Conservation (phyloP, 202 grass and related monocot genomes). For the Setaria viridis region DNA sequence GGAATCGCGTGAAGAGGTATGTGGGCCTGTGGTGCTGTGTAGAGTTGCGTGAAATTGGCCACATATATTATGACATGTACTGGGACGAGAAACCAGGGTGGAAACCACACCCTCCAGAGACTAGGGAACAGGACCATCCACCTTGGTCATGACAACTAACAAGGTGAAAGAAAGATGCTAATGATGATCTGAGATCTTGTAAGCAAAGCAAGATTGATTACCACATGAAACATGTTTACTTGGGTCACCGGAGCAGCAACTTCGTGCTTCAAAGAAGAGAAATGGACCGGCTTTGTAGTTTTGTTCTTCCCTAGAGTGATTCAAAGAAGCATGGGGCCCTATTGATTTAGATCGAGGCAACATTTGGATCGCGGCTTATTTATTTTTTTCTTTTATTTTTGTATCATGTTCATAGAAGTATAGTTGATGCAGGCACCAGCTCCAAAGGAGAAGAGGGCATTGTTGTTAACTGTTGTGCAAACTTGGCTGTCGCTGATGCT, state of each 20-base stretch:
- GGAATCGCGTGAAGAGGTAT: conserved; percentile 86
- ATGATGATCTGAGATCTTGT: conserved; percentile 34
- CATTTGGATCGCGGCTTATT: neutral
- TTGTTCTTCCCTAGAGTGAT: conserved; percentile 25
- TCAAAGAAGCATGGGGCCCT: neutral
- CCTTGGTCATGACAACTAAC: conserved; percentile 62
- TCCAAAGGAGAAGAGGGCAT: conserved; percentile 7
- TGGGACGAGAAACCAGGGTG: conserved; percentile 94
- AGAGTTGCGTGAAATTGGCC: conserved; percentile 70
- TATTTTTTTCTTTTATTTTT: neutral
- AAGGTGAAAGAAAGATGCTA: conserved; percentile 20
- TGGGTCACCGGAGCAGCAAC: neutral
- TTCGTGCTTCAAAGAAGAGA: conserved; percentile 12
- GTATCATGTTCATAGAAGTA: conserved; percentile 37
- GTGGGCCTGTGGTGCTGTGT: conserved; percentile 92
- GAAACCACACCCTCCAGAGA: conserved; percentile 77
- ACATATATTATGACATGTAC: conserved; percentile 99
- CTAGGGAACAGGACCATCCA: conserved; percentile 76
- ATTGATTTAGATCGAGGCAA: conserved; percentile 22
- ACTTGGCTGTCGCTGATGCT: neutral
- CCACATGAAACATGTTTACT: conserved; percentile 29
- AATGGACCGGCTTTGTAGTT: conserved; percentile 15
- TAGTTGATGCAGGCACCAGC: conserved; percentile 26
- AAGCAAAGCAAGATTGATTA: conserved; percentile 23
- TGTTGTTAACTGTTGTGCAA: conserved; percentile 13